A percentile compares a stretch with the other conserved stretches of the same genome.
These are phyloP conservation scores for Cucurbita maxima DNA, from an alignment of 306 rosid species.

Conservation along the genomic window DNA sequence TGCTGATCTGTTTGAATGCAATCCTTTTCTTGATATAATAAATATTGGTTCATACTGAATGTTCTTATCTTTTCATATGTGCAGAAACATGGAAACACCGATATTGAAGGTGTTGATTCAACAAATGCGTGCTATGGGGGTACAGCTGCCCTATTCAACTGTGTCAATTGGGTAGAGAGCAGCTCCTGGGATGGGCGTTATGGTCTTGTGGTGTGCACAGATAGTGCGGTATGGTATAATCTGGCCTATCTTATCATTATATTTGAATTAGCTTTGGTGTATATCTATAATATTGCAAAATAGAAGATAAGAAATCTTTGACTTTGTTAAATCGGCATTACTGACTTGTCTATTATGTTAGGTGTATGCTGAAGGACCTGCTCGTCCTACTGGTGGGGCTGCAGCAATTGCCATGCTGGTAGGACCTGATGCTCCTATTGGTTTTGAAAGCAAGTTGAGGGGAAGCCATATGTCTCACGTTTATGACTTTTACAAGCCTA, in stretches of 20 bases:
- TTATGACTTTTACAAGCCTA: constrained; percentile 95
- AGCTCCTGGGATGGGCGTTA: constrained; percentile 98
- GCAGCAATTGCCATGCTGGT: constrained; percentile 92
- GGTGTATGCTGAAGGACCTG: constrained; percentile 99
- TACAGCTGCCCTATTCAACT: constrained; percentile 92
- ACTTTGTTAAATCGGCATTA: not conserved
- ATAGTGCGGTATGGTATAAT: constrained; percentile 64
- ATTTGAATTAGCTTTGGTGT: not conserved
- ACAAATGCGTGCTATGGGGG: constrained; percentile 98
- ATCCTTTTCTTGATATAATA: not conserved
- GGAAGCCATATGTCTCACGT: constrained; percentile 89
- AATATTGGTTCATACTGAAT: not conserved
- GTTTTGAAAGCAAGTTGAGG: constrained; percentile 90
- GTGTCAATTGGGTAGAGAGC: constrained; percentile 99
- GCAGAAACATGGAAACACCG: constrained; percentile 81
- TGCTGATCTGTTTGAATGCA: not conserved
- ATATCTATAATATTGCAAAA: not conserved
- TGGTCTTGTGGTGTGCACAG: constrained; percentile 95
- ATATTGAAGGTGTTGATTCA: constrained; percentile 92
- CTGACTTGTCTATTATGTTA: constrained; percentile 19
- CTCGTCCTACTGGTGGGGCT: constrained; percentile 99
- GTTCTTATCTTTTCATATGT: constrained; percentile 14
- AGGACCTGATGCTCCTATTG: constrained; percentile 89
- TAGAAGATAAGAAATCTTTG: not conserved
- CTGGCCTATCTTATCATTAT: not conserved